Evolutionary conservation across 1,139 yeast species (phyloP), one percentile per base, ranked within the genome.

Genomic region (Kodamaea plutei): DNA sequence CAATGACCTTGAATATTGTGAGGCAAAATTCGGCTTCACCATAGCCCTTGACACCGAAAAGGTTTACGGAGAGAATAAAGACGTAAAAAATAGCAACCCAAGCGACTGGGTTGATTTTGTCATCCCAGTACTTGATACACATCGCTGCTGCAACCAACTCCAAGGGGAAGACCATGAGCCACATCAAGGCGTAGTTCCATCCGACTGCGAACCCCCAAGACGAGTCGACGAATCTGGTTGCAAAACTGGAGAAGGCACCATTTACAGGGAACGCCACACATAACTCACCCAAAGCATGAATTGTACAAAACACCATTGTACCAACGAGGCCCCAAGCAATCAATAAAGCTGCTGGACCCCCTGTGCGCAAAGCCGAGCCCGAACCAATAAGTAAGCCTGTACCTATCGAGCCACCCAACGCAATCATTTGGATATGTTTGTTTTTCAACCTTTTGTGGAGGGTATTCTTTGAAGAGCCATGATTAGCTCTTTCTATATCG

Each of bases 311-410:
- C 37, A 78, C 56, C 37, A 66, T 49, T 31, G 56, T 52, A 18
- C 72, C 72, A 19, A 66, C 67, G 35, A 67, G 52, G 45, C 76
- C 75, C 55, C 81, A 84, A 30, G 89, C 88, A 30, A 80, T 72
- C 25, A 84, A 54, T 28, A 84, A 61, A 26, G 85, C 83, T 3
- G 84, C 91, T 4, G 94, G 94, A 15, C 96, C 95, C 30, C 94
- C 95, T 13, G 71, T 64, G 23, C 61, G 55, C 41, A 85, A 62
- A 1, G 89, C 76, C 9, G 69, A 62, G 22, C 93, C 95, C 12
- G 83, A 72, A 34, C 95, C 95, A 26, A 87, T 80, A 44, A 80
- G 75, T 36, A 79, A 60, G 58, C 59, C 46, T 46, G 61, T 41
- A 38, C 64, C 62, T 33, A 66, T 64, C 30, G 62, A 49, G 28